phyloP scores from a whole-genome alignment of 305 asterid species.

The Fraxinus albicans region DNA sequence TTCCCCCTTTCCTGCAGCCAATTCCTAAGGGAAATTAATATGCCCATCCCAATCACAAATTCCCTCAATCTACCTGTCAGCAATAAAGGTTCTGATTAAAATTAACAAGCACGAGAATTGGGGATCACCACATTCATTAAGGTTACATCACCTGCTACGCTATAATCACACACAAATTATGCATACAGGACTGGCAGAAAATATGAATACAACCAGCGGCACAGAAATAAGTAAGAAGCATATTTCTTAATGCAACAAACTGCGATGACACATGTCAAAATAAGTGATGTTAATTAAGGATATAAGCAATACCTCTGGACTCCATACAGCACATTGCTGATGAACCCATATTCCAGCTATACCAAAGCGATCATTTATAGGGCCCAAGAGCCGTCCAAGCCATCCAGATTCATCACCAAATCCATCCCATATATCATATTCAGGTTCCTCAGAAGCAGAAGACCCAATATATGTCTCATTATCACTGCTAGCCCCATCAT shows the following conservation, averaged over 20 bases:
- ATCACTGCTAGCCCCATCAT: slow-evolving; percentile 75
- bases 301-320: slow-evolving; percentile 87
- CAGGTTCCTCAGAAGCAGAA: slow-evolving; percentile 84
- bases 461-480: slow-evolving; percentile 81
- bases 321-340: slow-evolving; percentile 99
- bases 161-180: neutral
- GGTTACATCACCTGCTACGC: slow-evolving; percentile 10
- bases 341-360: slow-evolving; percentile 99
- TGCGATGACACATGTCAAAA: slow-evolving; percentile 2
- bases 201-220: slow-evolving; percentile 17
- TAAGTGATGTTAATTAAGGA: slow-evolving; percentile 9
- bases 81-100: neutral
- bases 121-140: neutral
- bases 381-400: slow-evolving; percentile 98
- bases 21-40: neutral
- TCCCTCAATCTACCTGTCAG: neutral
- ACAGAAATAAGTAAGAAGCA: slow-evolving; percentile 1
- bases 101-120: neutral
- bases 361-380: slow-evolving; percentile 90
- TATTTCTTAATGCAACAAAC: slow-evolving; percentile 10
- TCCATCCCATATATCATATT: slow-evolving; percentile 91
- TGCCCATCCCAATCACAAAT: neutral
- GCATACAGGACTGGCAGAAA: neutral
- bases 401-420: slow-evolving; percentile 94
- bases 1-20: neutral